Percentiles rank a stretch among this genome's conserved stretches.
Conservation (phyloP, 768 basidiomycete genomes). For the Phylloporus scabripes region DNA sequence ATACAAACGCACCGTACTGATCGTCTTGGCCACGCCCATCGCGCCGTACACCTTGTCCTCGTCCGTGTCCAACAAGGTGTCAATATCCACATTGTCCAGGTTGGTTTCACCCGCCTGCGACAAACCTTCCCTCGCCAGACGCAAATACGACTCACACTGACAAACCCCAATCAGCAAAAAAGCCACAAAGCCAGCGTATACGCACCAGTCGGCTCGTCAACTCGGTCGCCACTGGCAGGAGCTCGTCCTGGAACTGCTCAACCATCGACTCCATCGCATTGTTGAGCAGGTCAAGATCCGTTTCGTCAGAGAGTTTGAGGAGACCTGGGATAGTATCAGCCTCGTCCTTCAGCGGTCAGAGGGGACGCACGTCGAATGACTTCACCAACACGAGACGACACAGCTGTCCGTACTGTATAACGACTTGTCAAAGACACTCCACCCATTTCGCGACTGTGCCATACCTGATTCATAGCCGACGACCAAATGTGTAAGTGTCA, state of each 20-base stretch:
- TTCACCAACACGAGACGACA: constrained; percentile 75
- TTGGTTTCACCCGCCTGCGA: constrained; percentile 46
- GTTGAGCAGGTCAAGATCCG: constrained; percentile 82
- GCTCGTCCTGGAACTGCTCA: constrained; percentile 75
- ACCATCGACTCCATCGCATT: constrained; percentile 83
- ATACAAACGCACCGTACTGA: constrained; percentile 54
- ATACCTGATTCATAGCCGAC: constrained; percentile 55
- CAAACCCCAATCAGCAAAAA: background rate
- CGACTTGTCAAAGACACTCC: background rate
- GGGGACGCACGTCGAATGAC: constrained; percentile 67
- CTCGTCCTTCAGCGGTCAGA: background rate
- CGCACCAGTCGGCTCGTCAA: constrained; percentile 71
- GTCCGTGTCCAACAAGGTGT: constrained; percentile 52
- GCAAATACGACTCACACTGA: constrained; percentile 79
- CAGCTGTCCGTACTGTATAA: constrained; percentile 54
- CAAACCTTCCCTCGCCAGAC: constrained; percentile 66
- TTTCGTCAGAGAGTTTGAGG: constrained; percentile 87
- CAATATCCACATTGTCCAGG: constrained; percentile 48
- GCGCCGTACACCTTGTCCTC: constrained; percentile 86
- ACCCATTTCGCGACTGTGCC: constrained; percentile 10
- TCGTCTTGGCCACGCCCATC: constrained; percentile 85
- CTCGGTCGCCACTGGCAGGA: constrained; percentile 80
- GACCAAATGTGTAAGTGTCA: constrained; percentile 77
- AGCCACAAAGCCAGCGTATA: constrained; percentile 3
- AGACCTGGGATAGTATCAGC: constrained; percentile 46